These are phyloP conservation scores for Monosporozyma unispora DNA, from an alignment of 805 yeast species.

Conservation along the genomic window DNA sequence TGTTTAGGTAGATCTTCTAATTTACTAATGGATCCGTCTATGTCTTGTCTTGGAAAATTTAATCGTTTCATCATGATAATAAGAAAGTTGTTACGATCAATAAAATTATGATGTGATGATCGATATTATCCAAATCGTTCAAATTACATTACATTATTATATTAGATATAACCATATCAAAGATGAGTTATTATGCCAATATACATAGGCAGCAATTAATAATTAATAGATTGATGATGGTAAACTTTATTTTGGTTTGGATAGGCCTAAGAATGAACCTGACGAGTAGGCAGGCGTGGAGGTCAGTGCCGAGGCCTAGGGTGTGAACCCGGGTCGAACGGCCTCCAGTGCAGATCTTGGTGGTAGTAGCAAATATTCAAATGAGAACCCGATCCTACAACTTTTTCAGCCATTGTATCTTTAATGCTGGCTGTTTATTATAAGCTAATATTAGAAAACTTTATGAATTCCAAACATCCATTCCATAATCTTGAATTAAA, in stretches of 20 bases:
- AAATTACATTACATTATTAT: conserved; percentile 69
- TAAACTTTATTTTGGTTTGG: conserved; percentile 24
- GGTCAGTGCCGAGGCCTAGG: neutral
- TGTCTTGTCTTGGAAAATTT: conserved; percentile 76
- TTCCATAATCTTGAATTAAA: conserved; percentile 41
- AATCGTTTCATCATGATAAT: conserved; percentile 34
- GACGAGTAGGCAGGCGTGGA: neutral
- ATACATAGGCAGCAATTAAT: conserved; percentile 62
- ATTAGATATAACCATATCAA: conserved; percentile 51
- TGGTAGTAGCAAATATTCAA: neutral
- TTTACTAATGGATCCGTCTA: conserved; percentile 60
- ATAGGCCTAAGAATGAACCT: conserved; percentile 32
- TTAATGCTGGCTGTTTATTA: conserved; percentile 58
- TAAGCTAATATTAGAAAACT: conserved; percentile 51
- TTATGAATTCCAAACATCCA: conserved; percentile 70
- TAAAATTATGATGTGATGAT: conserved; percentile 40
- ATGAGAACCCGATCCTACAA: conserved; percentile 41
- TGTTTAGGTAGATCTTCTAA: conserved; percentile 85
- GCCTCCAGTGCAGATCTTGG: neutral
- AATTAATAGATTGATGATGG: conserved; percentile 85
- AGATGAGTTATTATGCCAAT: conserved; percentile 78
- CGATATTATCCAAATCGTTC: conserved; percentile 67
- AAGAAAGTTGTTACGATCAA: conserved; percentile 37
- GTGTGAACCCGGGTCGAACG: neutral
- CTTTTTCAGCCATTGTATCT: conserved; percentile 75